Evolutionary conservation across 352 stramenopile species (phyloP).

Genomic region (Globisporangium nunn): DNA sequence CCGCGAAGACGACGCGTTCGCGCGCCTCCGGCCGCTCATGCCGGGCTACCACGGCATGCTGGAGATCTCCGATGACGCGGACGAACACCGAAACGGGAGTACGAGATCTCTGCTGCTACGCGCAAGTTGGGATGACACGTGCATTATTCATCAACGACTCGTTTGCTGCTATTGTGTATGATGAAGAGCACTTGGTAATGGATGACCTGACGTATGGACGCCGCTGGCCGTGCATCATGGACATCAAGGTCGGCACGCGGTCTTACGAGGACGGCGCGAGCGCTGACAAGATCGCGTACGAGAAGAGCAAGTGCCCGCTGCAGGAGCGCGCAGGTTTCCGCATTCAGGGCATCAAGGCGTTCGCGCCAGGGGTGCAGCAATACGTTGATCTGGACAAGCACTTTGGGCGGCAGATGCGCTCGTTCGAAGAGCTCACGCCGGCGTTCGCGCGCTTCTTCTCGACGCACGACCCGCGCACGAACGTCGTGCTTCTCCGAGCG

Average conservation of each 20-base stretch:
- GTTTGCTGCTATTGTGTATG: not conserved
- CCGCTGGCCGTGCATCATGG: slow-evolving; percentile 89
- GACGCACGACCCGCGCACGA: slow-evolving; percentile 10
- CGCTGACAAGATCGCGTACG: slow-evolving; percentile 84
- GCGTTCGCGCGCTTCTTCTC: slow-evolving; percentile 84
- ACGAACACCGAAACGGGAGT: slow-evolving; percentile 8
- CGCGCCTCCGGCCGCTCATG: slow-evolving; percentile 35
- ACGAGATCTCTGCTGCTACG: not conserved
- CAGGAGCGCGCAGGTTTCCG: slow-evolving; percentile 90
- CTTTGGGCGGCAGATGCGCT: slow-evolving; percentile 67
- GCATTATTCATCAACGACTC: not conserved
- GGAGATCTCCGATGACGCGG: slow-evolving; percentile 16
- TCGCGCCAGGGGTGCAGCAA: slow-evolving; percentile 31
- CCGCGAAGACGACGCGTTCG: slow-evolving; percentile 14
- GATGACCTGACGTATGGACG: slow-evolving; percentile 86
- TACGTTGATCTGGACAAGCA: slow-evolving; percentile 87
- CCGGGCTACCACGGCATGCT: slow-evolving; percentile 61
- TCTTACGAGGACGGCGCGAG: slow-evolving; percentile 91
- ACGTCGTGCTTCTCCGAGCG: slow-evolving; percentile 27
- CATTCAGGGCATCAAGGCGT: slow-evolving; percentile 92
- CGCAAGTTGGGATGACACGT: not conserved
- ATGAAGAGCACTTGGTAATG: slow-evolving; percentile 80
- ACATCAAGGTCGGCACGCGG: slow-evolving; percentile 94
- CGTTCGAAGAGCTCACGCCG: slow-evolving; percentile 39
- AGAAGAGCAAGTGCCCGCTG: slow-evolving; percentile 90